Evolutionary conservation across 331 rosid genomes (phyloP).

Genomic region (Ulmus americana): DNA sequence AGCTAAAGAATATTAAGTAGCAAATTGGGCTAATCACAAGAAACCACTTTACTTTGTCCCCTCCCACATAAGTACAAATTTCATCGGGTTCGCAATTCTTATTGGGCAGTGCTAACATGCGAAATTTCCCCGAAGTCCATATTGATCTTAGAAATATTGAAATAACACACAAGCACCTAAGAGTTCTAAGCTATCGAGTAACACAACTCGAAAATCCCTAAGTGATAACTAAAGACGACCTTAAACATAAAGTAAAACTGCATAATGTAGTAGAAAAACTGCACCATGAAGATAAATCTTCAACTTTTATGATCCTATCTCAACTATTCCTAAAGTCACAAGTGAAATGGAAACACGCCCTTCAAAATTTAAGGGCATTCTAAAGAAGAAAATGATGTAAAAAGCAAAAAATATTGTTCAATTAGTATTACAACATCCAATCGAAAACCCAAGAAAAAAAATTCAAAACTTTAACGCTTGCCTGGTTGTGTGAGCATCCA

Average conservation of each 20-base stretch:
- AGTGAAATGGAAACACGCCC: neutral
- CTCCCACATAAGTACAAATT: neutral
- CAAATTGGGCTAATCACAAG: neutral
- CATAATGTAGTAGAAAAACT: too few relatives aligned
- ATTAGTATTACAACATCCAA: neutral
- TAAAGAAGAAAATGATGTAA: neutral
- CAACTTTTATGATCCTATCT: too few relatives aligned
- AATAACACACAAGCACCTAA: neutral
- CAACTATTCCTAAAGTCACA: too few relatives aligned
- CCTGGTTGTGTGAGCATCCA: slow-evolving; percentile 99
- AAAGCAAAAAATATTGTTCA: neutral
- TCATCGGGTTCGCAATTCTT: neutral
- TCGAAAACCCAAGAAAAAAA: neutral
- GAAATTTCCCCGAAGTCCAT: neutral
- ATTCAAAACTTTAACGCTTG: neutral
- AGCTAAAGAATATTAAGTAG: too few relatives aligned
- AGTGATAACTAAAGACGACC: too few relatives aligned
- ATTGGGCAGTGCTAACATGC: neutral
- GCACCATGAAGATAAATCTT: too few relatives aligned
- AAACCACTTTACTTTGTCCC: neutral
- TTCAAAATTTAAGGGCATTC: neutral
- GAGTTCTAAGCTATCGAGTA: too few relatives aligned
- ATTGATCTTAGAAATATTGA: neutral
- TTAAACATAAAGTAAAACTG: too few relatives aligned
- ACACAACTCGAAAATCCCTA: too few relatives aligned